Evolutionary conservation across 352 stramenopile species (phyloP), one percentile per base, ranked within the genome.

Genomic region (Peronospora destructor): DNA sequence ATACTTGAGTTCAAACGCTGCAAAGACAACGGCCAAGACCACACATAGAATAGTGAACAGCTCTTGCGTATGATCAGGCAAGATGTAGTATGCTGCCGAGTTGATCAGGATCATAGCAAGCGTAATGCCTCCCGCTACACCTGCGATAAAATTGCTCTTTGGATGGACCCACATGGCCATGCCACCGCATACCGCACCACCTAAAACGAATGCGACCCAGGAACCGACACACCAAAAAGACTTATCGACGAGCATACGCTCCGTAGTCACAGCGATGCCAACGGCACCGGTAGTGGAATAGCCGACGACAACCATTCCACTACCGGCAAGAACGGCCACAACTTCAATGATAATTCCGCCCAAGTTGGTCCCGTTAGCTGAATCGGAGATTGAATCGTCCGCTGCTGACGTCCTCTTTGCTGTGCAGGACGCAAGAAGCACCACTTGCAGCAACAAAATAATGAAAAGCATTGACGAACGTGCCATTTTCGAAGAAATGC

Each of bases 141-240:
- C 65, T 0, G 53, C 46, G 28, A 65, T 41, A 12, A 77, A 77
- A 40, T 64, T 58, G 33, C 67, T 63, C 21, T 61, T 63, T 8
- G 56, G 52, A 34, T 67, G 54, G 39, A 71, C 45, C 48, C 58
- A 71, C 33, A 71, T 56, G 12, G 60, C 56, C 35, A 73, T 29
- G 13, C 60, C 39, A 17, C 67, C 67, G n/a, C 53, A 63, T 9
- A 69, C 12, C 2, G 50, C 19, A 6, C 67, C 67, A n/a, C 56
- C 46, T 13, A 68, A 10, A 39, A 62, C 45, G 53, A 77, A 75
- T 6, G 52, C 59, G 33, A 68, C 37, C 68, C 68, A 77, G 0
- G 61, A 61, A 8, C 56, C 64, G 4, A 65, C 47, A 0, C 13
- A 38, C 45, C 59, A 39, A 37, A 57, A 71, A 0, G 56, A 62